Percentiles rank a stretch among this genome's conserved stretches.
Evolutionary conservation across 2,329 filamentous ascomycete species (phyloP).

Genomic region (Periconia macrospinosa): DNA sequence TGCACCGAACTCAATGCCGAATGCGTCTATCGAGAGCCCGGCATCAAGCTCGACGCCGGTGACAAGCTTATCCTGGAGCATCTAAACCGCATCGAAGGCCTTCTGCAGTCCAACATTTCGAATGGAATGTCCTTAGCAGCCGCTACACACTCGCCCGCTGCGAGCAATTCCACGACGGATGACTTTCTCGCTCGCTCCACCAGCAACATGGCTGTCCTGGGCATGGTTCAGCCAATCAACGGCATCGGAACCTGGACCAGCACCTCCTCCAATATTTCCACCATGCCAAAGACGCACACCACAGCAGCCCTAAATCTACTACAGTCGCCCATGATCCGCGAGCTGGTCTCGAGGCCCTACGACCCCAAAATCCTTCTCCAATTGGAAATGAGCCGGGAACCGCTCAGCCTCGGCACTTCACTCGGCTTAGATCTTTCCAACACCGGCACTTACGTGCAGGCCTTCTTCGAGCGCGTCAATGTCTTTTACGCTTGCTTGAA

Average conservation of each 20-base stretch:
- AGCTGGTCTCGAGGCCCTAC: slow-evolving; percentile 75
- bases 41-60: slow-evolving; percentile 83
- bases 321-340: slow-evolving; percentile 78
- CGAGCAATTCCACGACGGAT: slow-evolving; percentile 49
- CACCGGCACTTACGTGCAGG: slow-evolving; percentile 72
- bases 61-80: slow-evolving; percentile 84
- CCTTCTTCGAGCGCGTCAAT: slow-evolving; percentile 80
- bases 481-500: slow-evolving; percentile 87
- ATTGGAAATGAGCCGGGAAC: slow-evolving; percentile 77
- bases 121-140: slow-evolving; percentile 54
- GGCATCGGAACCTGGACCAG: slow-evolving; percentile 74
- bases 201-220: slow-evolving; percentile 38
- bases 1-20: slow-evolving; percentile 81
- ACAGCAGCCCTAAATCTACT: slow-evolving; percentile 77
- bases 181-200: slow-evolving; percentile 44
- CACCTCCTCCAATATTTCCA: slow-evolving; percentile 69
- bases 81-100: slow-evolving; percentile 73
- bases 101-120: slow-evolving; percentile 71
- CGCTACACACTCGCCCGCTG: slow-evolving; percentile 57
- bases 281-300: slow-evolving; percentile 83
- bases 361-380: slow-evolving; percentile 81
- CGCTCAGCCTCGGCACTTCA: slow-evolving; percentile 62
- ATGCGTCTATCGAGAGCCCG: slow-evolving; percentile 81
- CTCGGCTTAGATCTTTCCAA: slow-evolving; percentile 73
- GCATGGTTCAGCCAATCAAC: slow-evolving; percentile 45